Evolutionary conservation across 2,329 filamentous ascomycete genomes (phyloP), one percentile per base, ranked within the genome.

Genomic region (Alternaria arborescens): DNA sequence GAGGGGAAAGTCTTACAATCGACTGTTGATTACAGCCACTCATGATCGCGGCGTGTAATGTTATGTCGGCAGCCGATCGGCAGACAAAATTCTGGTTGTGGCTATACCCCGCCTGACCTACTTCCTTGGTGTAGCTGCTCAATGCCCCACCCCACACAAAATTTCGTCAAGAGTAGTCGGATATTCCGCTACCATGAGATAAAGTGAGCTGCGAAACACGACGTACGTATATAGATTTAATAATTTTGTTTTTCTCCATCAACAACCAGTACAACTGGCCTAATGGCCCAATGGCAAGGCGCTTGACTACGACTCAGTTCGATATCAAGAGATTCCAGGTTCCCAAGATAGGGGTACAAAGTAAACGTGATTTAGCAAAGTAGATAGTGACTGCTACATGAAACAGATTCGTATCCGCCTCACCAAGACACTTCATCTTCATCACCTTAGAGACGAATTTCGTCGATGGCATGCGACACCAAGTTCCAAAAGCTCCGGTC

Each of bases 251-350:
- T 24, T 16, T 2, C 1, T 32, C 5, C 46, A 56, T 57, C 47
- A 44, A 38, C 46, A 58, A 55, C 20, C 30, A 55, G 12, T 18
- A 38, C 34, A 40, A 48, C 26, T 40, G 73, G 73, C 67, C 71
- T 67, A 70, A 70, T 85, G 83, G 82, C 82, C 82, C 82, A 85
- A 85, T 85, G 83, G 82, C 82, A 85, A 84, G 83, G 83, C 82
- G 82, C 81, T 84, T 85, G 83, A 84, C 83, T 85, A 84, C 82
- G 83, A 83, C 71, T 59, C 5, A 30, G 20, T 40, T 47, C 36
- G 64, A 47, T 24, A 72, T 72, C 70, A 72, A 72, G 70, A 72
- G 70, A 72, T 72, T 72, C 64, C 70, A 72, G 70, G 70, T 71
- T n/a, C n/a, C n/a, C n/a, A n/a, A n/a, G n/a, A n/a, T n/a, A n/a